phyloP scores from a whole-genome alignment of 352 stramenopile species.

The Aphanomyces cochlioides region DNA sequence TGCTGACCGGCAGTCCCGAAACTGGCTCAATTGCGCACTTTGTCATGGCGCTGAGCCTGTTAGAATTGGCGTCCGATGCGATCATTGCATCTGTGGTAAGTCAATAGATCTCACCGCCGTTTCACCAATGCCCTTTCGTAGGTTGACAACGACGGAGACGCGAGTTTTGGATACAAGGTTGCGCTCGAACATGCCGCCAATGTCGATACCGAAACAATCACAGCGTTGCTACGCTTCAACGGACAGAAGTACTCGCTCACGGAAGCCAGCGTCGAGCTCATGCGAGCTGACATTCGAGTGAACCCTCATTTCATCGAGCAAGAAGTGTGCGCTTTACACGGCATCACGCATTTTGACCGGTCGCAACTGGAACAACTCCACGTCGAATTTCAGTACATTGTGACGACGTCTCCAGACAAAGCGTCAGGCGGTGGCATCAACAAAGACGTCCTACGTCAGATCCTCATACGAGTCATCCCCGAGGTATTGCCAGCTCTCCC shows the following conservation, averaged over 20 bases:
- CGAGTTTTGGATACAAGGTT: conserved; percentile 69
- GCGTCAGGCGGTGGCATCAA: conserved; percentile 48
- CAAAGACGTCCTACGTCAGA: conserved; percentile 33
- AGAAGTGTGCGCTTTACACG: conserved; percentile 49
- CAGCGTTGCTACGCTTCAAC: conserved; percentile 38
- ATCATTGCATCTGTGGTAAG: conserved; percentile 30
- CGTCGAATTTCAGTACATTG: conserved; percentile 64
- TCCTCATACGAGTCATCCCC: conserved; percentile 48
- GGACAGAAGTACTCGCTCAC: conserved; percentile 50
- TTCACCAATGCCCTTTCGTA: conserved; percentile 17
- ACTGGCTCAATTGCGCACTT: conserved; percentile 59
- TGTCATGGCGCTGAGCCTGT: conserved; percentile 53
- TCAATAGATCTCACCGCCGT: background rate
- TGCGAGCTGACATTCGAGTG: conserved; percentile 46
- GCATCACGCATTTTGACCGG: conserved; percentile 49
- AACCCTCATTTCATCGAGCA: conserved; percentile 49
- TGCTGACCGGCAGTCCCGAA: conserved; percentile 42
- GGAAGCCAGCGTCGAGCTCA: conserved; percentile 58
- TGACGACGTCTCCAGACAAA: conserved; percentile 41
- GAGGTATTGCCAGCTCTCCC: conserved; percentile 48
- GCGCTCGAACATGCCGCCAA: conserved; percentile 45
- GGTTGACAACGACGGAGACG: conserved; percentile 57
- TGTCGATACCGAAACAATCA: conserved; percentile 35
- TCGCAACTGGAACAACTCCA: conserved; percentile 55
- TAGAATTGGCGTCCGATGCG: conserved; percentile 38